Evolutionary conservation across 768 basidiomycete genomes (phyloP), one percentile per base, ranked within the genome.

Genomic region (Russula sp.): DNA sequence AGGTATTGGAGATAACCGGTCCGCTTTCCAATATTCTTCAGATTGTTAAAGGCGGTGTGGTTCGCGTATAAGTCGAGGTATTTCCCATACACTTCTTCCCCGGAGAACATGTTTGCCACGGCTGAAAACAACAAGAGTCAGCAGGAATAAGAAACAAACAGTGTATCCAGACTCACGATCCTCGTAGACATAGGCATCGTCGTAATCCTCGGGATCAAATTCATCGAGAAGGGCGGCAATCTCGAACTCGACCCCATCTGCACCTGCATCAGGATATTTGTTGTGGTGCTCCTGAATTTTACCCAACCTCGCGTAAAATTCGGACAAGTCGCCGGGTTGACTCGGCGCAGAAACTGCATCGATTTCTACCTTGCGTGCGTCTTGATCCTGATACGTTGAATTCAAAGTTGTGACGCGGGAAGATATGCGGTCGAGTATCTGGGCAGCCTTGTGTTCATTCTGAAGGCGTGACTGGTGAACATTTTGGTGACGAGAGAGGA

Each of bases 221-320:
- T 93, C 89, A 68, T 94, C 90, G 66, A 93, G 78, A 69, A 92
- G 82, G 71, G 84, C 81, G 52, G 87, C 85, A 68, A 97, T 81
- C 76, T 96, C 94, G 66, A 85, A 79, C 75, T 92, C 87, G 75
- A 96, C 88, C 64, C 87, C 81, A 71, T 84, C 87, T 80, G 86
- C 80, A 71, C 83, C 82, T 76, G 89, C 79, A 78, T 95, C 90
- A 78, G 94, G 94, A 82, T 98, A 94, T 80, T 92, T 92, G 77
- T 82, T 83, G 81, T 98, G 87, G 83, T 96, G 93, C 73, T 95
- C 94, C 78, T 95, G 92, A 76, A 98, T 86, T 83, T 91, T 94
- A 72, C 85, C 87, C 80, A 98, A 87, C 78, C 97, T 88, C 74
- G 87, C 80, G 78, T 99, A 98, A 79, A 99, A 99, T 75, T 96